Percentiles rank a stretch among this genome's conserved stretches.
Conservation (phyloP, 1,284 basidiomycete species). For the Kalmanozyma brasiliensis region DNA sequence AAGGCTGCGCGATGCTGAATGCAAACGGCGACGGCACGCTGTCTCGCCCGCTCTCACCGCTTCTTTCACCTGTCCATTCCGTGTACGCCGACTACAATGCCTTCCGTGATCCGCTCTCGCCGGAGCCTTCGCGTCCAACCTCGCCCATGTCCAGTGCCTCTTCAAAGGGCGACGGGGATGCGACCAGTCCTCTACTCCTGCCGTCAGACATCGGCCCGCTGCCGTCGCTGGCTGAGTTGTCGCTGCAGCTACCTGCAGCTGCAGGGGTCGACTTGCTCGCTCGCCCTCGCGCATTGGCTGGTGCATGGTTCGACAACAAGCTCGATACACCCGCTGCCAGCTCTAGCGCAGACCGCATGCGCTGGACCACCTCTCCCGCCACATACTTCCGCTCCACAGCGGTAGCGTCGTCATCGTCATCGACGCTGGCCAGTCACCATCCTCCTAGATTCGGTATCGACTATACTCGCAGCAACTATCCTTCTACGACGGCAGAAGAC, state of each 20-base stretch:
- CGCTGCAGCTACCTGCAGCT: constrained; percentile 24
- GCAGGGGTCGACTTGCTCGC: constrained; percentile 1
- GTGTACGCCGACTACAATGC: constrained; percentile 12
- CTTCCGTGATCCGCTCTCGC: constrained; percentile 30
- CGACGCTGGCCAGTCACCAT: constrained; percentile 1
- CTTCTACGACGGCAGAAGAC: constrained; percentile 1
- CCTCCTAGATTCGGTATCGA: constrained; percentile 6
- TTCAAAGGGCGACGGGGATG: constrained; percentile 35
- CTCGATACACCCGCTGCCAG: constrained; percentile 3
- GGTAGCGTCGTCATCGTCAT: constrained; percentile 11
- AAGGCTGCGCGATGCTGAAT: constrained; percentile 2
- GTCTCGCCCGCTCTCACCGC: constrained; percentile 27
- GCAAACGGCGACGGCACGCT: constrained; percentile 5
- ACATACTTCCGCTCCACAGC: constrained; percentile 2
- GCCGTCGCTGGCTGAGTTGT: constrained; percentile 31
- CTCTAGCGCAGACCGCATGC: constrained; percentile 28
- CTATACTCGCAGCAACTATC: constrained; percentile 4
- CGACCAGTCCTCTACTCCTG: constrained; percentile 24
- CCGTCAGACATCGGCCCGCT: constrained; percentile 21
- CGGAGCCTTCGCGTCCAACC: constrained; percentile 35
- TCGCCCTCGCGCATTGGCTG: constrained; percentile 8
- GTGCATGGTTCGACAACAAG: constrained; percentile 33
- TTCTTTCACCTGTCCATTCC: constrained; percentile 28
- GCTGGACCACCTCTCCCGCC: constrained; percentile 27
- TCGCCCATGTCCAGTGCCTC: constrained; percentile 41